Conservation (phyloP, 2,329 filamentous ascomycete species). For the Cordyceps javanica region DNA sequence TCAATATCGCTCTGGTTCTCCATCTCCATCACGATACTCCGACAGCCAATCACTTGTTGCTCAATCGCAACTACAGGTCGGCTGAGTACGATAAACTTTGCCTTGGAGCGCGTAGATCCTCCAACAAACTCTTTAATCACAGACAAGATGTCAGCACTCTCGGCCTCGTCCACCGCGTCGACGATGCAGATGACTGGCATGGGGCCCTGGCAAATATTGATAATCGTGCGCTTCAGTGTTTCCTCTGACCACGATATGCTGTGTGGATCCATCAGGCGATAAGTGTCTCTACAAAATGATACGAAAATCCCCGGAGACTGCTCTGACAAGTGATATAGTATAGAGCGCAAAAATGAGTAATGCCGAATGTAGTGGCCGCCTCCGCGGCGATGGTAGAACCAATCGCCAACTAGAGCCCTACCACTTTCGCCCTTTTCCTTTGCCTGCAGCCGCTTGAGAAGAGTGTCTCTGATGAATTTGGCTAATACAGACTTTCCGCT, state of each 20-base stretch:
- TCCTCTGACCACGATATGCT: background rate
- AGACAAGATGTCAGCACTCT: background rate
- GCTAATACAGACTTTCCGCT: conserved; percentile 13
- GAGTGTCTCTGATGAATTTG: conserved; percentile 1
- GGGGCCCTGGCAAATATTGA: background rate
- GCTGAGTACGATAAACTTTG: background rate
- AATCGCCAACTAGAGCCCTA: background rate
- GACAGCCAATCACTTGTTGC: background rate
- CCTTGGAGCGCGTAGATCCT: background rate
- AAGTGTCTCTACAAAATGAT: background rate
- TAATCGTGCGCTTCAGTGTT: background rate
- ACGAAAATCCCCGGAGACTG: background rate
- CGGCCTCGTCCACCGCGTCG: background rate
- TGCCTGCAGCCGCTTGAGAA: background rate
- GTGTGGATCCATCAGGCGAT: background rate
- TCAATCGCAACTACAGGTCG: background rate
- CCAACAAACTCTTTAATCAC: background rate
- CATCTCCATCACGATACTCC: background rate
- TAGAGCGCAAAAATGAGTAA: background rate
- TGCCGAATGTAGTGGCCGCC: background rate
- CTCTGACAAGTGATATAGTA: background rate
- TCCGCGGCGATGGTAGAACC: background rate
- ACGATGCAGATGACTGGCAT: background rate
- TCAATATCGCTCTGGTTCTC: background rate
- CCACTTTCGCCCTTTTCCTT: no score